Evolutionary conservation across 768 basidiomycete species (phyloP), one percentile per base, ranked within the genome.

Genomic region (Lyophyllum semitale): DNA sequence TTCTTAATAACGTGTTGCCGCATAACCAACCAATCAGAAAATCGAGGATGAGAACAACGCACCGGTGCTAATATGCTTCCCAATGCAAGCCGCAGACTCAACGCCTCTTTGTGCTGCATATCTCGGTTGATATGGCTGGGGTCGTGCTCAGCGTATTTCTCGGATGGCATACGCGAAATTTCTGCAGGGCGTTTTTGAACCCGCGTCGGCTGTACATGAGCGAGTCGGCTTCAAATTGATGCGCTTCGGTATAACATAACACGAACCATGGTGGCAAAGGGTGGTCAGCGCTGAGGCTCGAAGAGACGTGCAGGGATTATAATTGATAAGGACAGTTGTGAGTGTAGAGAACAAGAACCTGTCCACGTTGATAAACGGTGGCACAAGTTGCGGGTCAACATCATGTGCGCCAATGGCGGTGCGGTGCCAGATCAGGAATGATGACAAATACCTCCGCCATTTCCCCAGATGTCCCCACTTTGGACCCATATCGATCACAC

Each of bases 31-130:
- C 42, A 59, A 59, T 37, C 47, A 48, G 43, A 59, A 26, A 35
- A 57, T 53, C 18, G 25, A 47, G 17, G 53, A 57, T 45, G 27
- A 48, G 49, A 53, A 51, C 44, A 53, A 76, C 83, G 68, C 64
- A 85, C 84, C 58, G 84, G 84, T 11, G 79, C 71, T 12, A 87
- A 68, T 40, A 87, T 84, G 61, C 82, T 84, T 20, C 85, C 85
- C 48, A 87, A 67, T 0, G 81, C 84, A 25, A 84, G 76, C 33
- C 81, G 74, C 23, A 87, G 72, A 7, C 81, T 73, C 23, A 85
- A 70, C 8, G 81, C 79, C 54, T 82, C 79, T 41, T 74, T 74
- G 57, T 81, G 78, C 50, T 75, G 73, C 3, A 68, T 63, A 54
- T 75, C 68, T 51, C 68, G 66, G 62, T 68, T 65, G 56, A 67